These are phyloP conservation scores for Venturia effusa DNA, from an alignment of 2,329 filamentous ascomycete genomes.

Conservation along the genomic window DNA sequence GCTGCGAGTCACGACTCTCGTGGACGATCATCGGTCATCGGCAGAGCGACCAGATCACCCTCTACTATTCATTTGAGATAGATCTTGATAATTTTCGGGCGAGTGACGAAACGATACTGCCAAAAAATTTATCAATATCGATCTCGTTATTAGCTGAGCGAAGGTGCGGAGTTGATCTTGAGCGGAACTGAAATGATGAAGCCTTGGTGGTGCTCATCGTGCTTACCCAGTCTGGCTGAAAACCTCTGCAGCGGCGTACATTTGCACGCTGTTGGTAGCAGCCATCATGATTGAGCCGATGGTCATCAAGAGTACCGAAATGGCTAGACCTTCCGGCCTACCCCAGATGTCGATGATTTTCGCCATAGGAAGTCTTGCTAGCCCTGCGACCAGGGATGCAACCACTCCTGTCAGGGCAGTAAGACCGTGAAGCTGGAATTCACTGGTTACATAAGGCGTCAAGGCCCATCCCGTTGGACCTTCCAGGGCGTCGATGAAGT, in stretches of 20 bases:
- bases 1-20: too few relatives aligned
- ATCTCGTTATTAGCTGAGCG: too few relatives aligned
- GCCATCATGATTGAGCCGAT: conserved; percentile 56
- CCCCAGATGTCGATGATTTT: conserved; percentile 60
- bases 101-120: too few relatives aligned
- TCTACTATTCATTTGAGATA: too few relatives aligned
- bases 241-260: conserved; percentile 46
- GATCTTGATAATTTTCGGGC: too few relatives aligned
- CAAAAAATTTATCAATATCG: too few relatives aligned
- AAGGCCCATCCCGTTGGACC: conserved; percentile 6
- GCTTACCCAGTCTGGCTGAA: conserved; percentile 26
- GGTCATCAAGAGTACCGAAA: conserved; percentile 42
- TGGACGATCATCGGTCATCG: too few relatives aligned
- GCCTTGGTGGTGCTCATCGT: too few relatives aligned
- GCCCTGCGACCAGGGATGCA: conserved; percentile 41
- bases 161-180: too few relatives aligned
- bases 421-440: conserved; percentile 19
- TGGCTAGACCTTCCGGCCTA: conserved; percentile 49
- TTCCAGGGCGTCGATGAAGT: neutral
- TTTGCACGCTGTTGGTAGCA: conserved; percentile 46
- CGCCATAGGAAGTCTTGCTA: conserved; percentile 54
- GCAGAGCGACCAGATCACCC: too few relatives aligned
- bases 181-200: too few relatives aligned
- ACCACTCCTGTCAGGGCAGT: conserved; percentile 19
- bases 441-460: conserved; percentile 21